Evolutionary conservation across 441 rosid species (phyloP).

Genomic region (Corymbia citriodora): DNA sequence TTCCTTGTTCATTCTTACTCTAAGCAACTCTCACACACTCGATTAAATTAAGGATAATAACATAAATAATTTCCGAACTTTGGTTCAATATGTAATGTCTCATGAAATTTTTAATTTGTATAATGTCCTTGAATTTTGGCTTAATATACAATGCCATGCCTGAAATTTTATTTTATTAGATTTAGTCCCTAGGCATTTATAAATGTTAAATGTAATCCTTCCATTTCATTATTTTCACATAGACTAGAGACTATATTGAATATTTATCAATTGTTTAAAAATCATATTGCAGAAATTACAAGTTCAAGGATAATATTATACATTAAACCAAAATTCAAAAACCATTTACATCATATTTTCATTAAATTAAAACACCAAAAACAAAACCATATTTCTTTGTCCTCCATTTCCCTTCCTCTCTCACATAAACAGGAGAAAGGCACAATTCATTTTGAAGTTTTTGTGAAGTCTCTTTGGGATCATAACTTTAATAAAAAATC

Average conservation of each 20-base stretch:
- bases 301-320: accelerated
- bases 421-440: background rate
- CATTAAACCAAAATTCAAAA: background rate
- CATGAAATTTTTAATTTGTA: background rate
- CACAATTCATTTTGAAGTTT: background rate
- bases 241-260: background rate
- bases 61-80: background rate
- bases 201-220: no score
- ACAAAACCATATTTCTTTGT: no score
- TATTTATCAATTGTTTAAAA: background rate
- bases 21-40: background rate
- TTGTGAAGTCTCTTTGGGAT: no score
- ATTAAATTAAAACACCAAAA: no score
- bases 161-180: background rate
- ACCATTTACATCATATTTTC: no score
- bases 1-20: background rate
- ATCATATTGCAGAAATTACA: background rate
- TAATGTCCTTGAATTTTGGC: background rate
- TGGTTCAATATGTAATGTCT: background rate
- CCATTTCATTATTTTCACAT: background rate
- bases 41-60: background rate
- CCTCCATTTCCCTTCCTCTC: no score
- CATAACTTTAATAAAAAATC: no score
- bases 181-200: no score
- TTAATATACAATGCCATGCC: accelerated